Evolutionary conservation across 176 grass and related monocot genomes (phyloP).

Genomic region (Bromus sterilis): DNA sequence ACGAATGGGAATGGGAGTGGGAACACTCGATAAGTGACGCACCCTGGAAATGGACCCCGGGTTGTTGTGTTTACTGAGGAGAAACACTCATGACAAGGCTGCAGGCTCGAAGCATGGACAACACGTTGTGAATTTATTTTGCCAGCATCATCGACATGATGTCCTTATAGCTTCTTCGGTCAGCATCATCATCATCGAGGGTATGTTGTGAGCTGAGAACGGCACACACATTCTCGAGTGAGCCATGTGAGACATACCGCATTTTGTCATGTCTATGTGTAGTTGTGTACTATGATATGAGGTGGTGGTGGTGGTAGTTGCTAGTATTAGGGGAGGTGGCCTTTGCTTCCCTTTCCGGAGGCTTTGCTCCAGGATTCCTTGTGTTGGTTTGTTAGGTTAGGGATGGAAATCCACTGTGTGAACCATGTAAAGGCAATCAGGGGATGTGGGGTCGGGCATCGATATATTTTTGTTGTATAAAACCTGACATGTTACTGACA

Average conservation of each 20-base stretch:
- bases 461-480: conserved; percentile 12
- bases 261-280: not conserved
- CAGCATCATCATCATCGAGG: not conserved
- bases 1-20: not conserved
- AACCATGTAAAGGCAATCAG: conserved; percentile 8
- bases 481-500: not conserved
- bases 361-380: not conserved
- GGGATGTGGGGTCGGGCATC: not conserved
- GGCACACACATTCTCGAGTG: not conserved
- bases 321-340: not conserved
- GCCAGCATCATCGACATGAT: not conserved
- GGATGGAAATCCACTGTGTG: not conserved
- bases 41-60: not conserved
- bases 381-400: conserved; percentile 10
- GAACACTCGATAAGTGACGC: conserved; percentile 22
- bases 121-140: not conserved
- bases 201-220: no score
- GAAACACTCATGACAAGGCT: conserved; percentile 4
- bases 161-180: not conserved
- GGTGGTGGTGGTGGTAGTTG: not conserved
- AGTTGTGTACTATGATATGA: not conserved
- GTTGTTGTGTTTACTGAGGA: not conserved
- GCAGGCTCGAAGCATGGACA: not conserved
- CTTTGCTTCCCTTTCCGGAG: not conserved
- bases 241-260: conserved; percentile 6